Percentiles rank a stretch among this genome's conserved stretches.
Conservation (phyloP, 1,284 basidiomycete species). For the Pseudozyma tsukubaensis region DNA sequence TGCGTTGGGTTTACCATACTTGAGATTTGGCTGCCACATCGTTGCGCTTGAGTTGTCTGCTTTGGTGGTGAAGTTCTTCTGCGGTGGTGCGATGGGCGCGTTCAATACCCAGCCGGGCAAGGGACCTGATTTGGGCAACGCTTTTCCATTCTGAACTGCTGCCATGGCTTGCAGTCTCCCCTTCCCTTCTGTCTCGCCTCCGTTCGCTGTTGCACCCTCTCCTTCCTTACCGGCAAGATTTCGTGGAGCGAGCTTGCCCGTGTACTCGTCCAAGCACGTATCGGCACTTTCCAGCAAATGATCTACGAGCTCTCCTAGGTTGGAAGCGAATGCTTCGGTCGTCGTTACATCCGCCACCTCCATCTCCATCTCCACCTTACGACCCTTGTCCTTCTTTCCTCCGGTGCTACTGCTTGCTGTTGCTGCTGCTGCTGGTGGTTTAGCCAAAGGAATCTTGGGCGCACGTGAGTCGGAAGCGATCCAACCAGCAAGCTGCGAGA, state of each 20-base stretch:
- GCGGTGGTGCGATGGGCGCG: slow-evolving; percentile 63
- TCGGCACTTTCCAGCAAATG: slow-evolving; percentile 85
- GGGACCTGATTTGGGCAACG: slow-evolving; percentile 48
- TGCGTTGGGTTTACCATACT: slow-evolving; percentile 64
- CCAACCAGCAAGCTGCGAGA: slow-evolving; percentile 50
- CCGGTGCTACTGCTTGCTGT: no score
- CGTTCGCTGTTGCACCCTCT: slow-evolving; percentile 4
- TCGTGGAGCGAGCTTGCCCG: slow-evolving; percentile 78
- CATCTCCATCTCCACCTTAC: slow-evolving; percentile 17
- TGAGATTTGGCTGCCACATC: slow-evolving; percentile 55
- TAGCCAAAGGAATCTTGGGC: slow-evolving; percentile 33
- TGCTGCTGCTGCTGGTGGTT: background rate
- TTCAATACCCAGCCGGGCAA: slow-evolving; percentile 59
- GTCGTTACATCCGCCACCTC: slow-evolving; percentile 53
- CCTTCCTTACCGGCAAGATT: slow-evolving; percentile 34
- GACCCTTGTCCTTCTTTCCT: slow-evolving; percentile 18
- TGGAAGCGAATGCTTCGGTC: slow-evolving; percentile 81
- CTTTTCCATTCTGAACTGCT: slow-evolving; percentile 35
- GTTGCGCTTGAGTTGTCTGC: slow-evolving; percentile 58
- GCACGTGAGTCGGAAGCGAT: slow-evolving; percentile 37
- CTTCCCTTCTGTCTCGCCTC: background rate
- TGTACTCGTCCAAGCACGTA: slow-evolving; percentile 80
- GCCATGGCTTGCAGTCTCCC: slow-evolving; percentile 25
- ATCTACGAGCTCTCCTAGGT: slow-evolving; percentile 85
- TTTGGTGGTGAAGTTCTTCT: slow-evolving; percentile 58